Conservation (phyloP, 768 basidiomycete genomes). For the Udeniomyces megalosporus region DNA sequence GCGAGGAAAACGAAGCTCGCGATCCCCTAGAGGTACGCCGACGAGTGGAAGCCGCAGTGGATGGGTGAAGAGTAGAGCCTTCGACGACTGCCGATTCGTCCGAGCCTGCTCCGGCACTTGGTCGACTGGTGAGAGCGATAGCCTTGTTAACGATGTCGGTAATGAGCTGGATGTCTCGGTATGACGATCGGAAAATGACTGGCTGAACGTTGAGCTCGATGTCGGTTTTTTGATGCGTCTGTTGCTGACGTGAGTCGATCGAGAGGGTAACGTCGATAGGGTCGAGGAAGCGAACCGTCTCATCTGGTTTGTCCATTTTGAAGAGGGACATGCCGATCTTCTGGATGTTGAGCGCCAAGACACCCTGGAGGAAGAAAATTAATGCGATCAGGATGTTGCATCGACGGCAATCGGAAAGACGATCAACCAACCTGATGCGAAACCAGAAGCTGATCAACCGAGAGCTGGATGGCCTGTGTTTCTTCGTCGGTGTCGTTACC, state of each 20-base stretch:
- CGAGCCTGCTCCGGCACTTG: conserved; percentile 10
- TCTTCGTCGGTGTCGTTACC: conserved; percentile 63
- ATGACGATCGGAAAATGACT: conserved; percentile 84
- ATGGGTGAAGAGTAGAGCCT: background rate
- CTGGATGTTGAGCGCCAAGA: conserved; percentile 61
- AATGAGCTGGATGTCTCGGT: conserved; percentile 82
- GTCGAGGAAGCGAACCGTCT: conserved; percentile 81
- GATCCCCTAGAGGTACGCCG: conserved; percentile 16
- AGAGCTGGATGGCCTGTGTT: conserved; percentile 71
- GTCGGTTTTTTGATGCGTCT: conserved; percentile 46
- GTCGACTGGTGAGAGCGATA: conserved; percentile 46
- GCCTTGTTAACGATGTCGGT: conserved; percentile 57
- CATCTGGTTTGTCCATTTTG: conserved; percentile 64
- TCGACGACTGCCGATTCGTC: background rate
- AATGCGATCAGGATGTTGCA: background rate
- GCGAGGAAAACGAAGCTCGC: conserved; percentile 6
- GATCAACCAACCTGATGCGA: conserved; percentile 60
- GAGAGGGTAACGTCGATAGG: conserved; percentile 77
- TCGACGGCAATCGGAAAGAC: no score
- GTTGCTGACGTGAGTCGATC: conserved; percentile 53
- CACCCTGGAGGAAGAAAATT: conserved; percentile 38
- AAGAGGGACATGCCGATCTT: conserved; percentile 85
- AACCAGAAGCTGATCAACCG: conserved; percentile 67
- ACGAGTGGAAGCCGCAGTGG: conserved; percentile 18
- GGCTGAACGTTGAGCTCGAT: conserved; percentile 70